Evolutionary conservation across 2,329 filamentous ascomycete genomes (phyloP).

Genomic region (Aspergillus fijiensis): DNA sequence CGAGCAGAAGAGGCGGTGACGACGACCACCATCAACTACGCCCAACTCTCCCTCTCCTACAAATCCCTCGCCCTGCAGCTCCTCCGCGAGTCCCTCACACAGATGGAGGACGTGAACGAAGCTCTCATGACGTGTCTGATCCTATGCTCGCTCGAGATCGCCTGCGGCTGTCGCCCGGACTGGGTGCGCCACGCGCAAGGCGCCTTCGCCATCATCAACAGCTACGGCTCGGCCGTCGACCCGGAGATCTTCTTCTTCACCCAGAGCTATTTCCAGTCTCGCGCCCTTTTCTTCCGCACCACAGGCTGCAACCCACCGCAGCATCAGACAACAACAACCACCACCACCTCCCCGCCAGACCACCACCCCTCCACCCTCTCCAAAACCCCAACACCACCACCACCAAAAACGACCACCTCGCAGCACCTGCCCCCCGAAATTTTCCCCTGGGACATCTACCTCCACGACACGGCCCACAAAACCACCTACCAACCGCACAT

Average conservation of each 20-base stretch:
- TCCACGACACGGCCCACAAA: not conserved
- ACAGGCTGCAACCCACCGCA: not conserved
- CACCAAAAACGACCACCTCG: no score
- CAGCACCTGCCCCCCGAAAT: not conserved
- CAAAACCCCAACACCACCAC: not conserved
- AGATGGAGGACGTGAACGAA: not conserved
- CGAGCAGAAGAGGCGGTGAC: not conserved
- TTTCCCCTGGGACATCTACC: not conserved
- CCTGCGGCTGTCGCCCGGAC: slow-evolving; percentile 1
- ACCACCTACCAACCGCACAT: not conserved
- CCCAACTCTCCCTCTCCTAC: slow-evolving; percentile 1
- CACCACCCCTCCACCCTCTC: no score
- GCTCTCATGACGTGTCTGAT: slow-evolving; percentile 6
- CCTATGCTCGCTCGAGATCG: not conserved
- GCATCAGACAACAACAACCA: not conserved
- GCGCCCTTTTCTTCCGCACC: not conserved
- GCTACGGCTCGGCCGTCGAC: not conserved
- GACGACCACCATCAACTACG: slow-evolving; percentile 2
- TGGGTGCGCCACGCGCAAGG: slow-evolving; percentile 3
- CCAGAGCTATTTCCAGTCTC: slow-evolving; percentile 3
- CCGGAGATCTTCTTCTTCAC: slow-evolving; percentile 1
- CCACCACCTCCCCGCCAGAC: no score
- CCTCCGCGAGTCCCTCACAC: not conserved
- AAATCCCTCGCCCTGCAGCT: not conserved
- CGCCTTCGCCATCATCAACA: slow-evolving; percentile 5